These are phyloP conservation scores for Torulaspora gathmanii DNA, from an alignment of 805 yeast species.

Conservation along the genomic window DNA sequence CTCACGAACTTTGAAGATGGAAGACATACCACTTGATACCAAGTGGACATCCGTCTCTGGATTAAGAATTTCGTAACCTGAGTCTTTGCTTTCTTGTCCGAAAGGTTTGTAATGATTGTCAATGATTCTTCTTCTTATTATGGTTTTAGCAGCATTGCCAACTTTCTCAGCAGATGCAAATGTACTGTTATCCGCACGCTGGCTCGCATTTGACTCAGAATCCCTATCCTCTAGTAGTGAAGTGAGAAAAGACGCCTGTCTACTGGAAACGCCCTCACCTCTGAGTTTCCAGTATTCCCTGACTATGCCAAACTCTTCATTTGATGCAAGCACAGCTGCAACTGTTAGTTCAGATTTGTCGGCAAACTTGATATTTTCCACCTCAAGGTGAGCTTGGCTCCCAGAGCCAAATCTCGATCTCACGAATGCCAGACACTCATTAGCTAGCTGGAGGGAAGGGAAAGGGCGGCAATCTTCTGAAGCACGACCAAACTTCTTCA, in stretches of 20 bases:
- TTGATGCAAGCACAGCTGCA: slow-evolving; percentile 62
- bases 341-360: slow-evolving; percentile 47
- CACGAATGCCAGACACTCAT: slow-evolving; percentile 70
- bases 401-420: slow-evolving; percentile 25
- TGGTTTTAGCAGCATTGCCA: slow-evolving; percentile 9
- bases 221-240: slow-evolving; percentile 1
- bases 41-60: slow-evolving; percentile 60
- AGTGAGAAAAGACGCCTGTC: slow-evolving; percentile 12
- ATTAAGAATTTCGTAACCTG: slow-evolving; percentile 37
- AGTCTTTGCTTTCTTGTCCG: slow-evolving; percentile 1
- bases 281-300: slow-evolving; percentile 77
- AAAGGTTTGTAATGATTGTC: slow-evolving; percentile 15
- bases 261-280: slow-evolving; percentile 20
- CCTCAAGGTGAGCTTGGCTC: slow-evolving; percentile 15
- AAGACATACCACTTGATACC: slow-evolving; percentile 83
- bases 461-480: slow-evolving; percentile 67
- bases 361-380: slow-evolving; percentile 6
- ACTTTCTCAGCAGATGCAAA: slow-evolving; percentile 1
- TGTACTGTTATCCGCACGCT: slow-evolving; percentile 1
- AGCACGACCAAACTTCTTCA: slow-evolving; percentile 62
- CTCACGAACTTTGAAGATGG: slow-evolving; percentile 73
- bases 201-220: neutral
- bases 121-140: slow-evolving; percentile 13
- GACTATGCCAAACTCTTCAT: slow-evolving; percentile 52
- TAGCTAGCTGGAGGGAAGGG: slow-evolving; percentile 65